Base-by-base conservation (phyloP, 2,329 filamentous ascomycete species). In the Trichophyton simii region DNA sequence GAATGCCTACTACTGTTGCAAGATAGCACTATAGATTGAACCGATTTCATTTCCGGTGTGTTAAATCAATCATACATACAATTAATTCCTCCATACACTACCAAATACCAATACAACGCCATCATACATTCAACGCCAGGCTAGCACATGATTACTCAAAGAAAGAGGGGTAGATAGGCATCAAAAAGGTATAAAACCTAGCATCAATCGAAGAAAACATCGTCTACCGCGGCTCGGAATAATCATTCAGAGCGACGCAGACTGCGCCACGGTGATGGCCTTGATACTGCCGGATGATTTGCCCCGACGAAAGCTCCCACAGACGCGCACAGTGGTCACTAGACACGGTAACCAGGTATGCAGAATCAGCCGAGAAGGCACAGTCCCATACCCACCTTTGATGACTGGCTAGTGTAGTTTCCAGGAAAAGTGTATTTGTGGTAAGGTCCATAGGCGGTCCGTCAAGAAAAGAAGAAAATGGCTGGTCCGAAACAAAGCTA, bases 351-450 rank as follows among this genome's bases (percentile, higher is more conserved):
- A 96, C 91, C 5, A 96, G 79, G 70, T 96, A 96, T 0, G 91
- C 91, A 38, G 87, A 91, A 72, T 96, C 91, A 28, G 91, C 91
- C 64, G 88, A 92, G 75, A 96, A 96, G 0, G 91, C 91, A 70
- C 91, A 96, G 73, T 96, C 91, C 91, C 91, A 96, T 0, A 96
- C 91, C 91, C 91, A 96, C 60, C 91, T 86, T 76, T 96, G 91
- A 75, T 96, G 91, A 60, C 88, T 89, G 22, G 88, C 88, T 0
- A 96, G 82, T 1, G 90, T 95, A 2, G 90, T 91, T 74, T 96
- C 89, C 20, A 95, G 82, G 8, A 87, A 87, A 67, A 94, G 48
- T 80, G 86, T 72, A 80, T 83, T 7, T 71, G 75, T 69, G 71
- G 72, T 66, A 57, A 74, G 69, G 65, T 76, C 69, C 66, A 76